These are phyloP conservation scores for Globisporangium solare DNA, from an alignment of 352 stramenopile species.

Conservation along the genomic window DNA sequence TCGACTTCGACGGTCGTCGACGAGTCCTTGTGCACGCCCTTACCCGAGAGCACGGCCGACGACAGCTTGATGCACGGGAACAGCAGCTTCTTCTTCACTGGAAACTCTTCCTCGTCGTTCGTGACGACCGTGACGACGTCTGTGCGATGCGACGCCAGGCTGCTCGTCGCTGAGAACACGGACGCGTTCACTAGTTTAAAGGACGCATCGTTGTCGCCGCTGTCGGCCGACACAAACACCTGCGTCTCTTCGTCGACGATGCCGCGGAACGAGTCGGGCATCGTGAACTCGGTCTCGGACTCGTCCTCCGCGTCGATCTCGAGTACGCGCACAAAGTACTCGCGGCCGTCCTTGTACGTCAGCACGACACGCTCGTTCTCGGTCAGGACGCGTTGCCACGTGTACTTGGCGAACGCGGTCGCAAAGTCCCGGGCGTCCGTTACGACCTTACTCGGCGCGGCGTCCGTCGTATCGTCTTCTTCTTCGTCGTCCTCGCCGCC, in stretches of 20 bases:
- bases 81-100: slow-evolving; percentile 84
- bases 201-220: slow-evolving; percentile 14
- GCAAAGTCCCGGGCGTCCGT: slow-evolving; percentile 52
- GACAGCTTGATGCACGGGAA: slow-evolving; percentile 88
- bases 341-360: slow-evolving; percentile 34
- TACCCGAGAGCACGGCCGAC: slow-evolving; percentile 69
- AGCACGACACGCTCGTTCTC: slow-evolving; percentile 78
- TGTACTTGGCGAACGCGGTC: slow-evolving; percentile 44
- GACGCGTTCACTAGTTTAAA: slow-evolving; percentile 44
- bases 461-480: background rate
- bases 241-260: slow-evolving; percentile 52
- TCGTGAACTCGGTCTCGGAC: slow-evolving; percentile 78
- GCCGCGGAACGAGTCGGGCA: slow-evolving; percentile 78
- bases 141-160: slow-evolving; percentile 38
- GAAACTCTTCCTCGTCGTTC: slow-evolving; percentile 86
- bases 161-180: slow-evolving; percentile 14
- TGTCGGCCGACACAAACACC: slow-evolving; percentile 59
- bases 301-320: slow-evolving; percentile 68
- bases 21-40: slow-evolving; percentile 66
- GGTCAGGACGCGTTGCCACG: slow-evolving; percentile 59
- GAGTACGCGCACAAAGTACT: slow-evolving; percentile 71
- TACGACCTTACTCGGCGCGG: slow-evolving; percentile 13
- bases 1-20: slow-evolving; percentile 61
- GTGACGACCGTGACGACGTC: slow-evolving; percentile 78
- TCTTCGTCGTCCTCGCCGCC: slow-evolving; percentile 13